Evolutionary conservation across 768 basidiomycete species (phyloP), one percentile per base, ranked within the genome.

Genomic region (Podaxis sp.): DNA sequence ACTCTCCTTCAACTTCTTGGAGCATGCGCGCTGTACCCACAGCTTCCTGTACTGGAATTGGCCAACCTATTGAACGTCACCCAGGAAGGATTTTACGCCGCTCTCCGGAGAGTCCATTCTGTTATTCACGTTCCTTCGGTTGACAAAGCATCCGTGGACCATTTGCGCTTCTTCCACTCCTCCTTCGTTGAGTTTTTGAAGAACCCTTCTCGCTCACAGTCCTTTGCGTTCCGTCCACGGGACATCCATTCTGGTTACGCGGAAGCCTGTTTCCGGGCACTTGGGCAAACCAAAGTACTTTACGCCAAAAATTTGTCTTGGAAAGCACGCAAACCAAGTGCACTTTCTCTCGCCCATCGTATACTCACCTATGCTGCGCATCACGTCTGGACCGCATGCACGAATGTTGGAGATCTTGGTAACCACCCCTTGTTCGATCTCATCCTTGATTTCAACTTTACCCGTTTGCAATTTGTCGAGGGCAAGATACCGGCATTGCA

Each of bases 311-410:
- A 61, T 8, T 27, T 61, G 11, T 17, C 40, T 15, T 61, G 59
- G 59, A 24, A 36, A 8, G n/a, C 52, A 15, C n/a, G 29, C 11
- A n/a, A 41, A 4, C 38, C 59, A 13, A 50, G 38, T 3, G 38
- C 38, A 6, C 33, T 60, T 3, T 33, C 53, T 22, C 11, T 61
- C 13, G 59, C 53, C 5, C 27, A 61, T 17, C 59, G 36, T 9
- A 37, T 54, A 15, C 41, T 55, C 5, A 47, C 53, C 17, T 61
- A 47, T 46, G 37, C 38, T 47, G 59, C 59, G 4, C 33, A 19
- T 13, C 24, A 53, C 36, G 59, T 54, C 25, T 61, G 53, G 53
- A 41, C 15, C 5, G 59, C 59, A 7, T 61, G 59, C 22, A 29
- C 24, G 2, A 61, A 33, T 4, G 27, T 33, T 24, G 59, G 19